Conservation (phyloP, 768 basidiomycete species). For the Boletus pseudopeckii region DNA sequence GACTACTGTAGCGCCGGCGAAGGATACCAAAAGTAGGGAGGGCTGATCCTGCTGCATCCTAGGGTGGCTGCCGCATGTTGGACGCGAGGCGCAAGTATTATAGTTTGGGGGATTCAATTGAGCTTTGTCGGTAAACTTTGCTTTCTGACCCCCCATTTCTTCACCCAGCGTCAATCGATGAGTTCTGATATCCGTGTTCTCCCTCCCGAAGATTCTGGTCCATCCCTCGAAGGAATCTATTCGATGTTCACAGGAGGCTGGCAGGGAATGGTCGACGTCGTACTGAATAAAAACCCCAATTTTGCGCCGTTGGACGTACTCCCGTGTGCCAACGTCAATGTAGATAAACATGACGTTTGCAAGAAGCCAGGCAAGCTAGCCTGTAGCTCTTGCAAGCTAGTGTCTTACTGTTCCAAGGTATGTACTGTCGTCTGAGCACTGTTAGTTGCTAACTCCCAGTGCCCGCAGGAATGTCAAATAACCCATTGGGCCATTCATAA, state of each 20-base stretch:
- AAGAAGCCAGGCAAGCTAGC: slow-evolving; percentile 29
- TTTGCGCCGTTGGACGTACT: slow-evolving; percentile 27
- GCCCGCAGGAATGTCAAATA: slow-evolving; percentile 38
- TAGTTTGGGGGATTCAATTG: background rate
- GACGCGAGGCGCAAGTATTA: slow-evolving; percentile 14
- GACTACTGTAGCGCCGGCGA: background rate
- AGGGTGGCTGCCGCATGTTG: slow-evolving; percentile 15
- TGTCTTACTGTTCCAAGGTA: slow-evolving; percentile 44
- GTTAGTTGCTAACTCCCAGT: background rate
- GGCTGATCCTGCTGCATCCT: slow-evolving; percentile 14
- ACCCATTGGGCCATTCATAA: slow-evolving; percentile 42
- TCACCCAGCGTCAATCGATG: slow-evolving; percentile 5
- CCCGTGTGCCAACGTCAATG: slow-evolving; percentile 37
- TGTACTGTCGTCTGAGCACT: background rate
- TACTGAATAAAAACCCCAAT: slow-evolving; percentile 12
- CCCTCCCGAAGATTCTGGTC: slow-evolving; percentile 14
- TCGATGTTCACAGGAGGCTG: slow-evolving; percentile 12
- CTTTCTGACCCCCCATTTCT: background rate
- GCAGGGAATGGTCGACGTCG: slow-evolving; percentile 8
- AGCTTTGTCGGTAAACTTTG: background rate
- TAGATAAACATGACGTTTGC: slow-evolving; percentile 23
- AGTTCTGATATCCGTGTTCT: slow-evolving; percentile 15
- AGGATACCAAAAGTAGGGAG: slow-evolving; percentile 5
- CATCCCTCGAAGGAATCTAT: slow-evolving; percentile 8
- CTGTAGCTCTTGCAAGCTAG: slow-evolving; percentile 35